Conservation (phyloP, 1,284 basidiomycete genomes). For the Boletus hoseneyae region DNA sequence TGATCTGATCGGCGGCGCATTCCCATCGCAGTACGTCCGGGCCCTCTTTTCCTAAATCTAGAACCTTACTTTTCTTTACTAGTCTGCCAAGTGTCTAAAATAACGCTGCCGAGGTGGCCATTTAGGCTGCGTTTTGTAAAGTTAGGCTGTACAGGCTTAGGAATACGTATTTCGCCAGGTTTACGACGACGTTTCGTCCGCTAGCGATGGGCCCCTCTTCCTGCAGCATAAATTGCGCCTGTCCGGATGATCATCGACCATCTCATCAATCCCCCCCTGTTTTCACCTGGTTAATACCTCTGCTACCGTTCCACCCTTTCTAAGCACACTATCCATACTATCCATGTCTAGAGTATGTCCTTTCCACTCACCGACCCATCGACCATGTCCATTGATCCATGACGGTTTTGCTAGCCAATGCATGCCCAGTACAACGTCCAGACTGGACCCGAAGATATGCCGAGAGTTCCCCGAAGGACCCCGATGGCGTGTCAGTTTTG, state of each 20-base stretch:
- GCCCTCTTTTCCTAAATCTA: constrained; percentile 27
- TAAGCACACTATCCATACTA: constrained; percentile 3
- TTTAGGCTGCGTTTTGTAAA: constrained; percentile 21
- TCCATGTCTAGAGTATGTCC: constrained; percentile 29
- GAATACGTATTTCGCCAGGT: constrained; percentile 31
- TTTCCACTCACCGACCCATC: not conserved
- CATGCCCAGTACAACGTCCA: constrained; percentile 13
- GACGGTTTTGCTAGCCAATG: constrained; percentile 11
- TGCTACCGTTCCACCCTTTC: not conserved
- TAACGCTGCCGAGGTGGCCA: constrained; percentile 28
- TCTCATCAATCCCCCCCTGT: constrained; percentile 14
- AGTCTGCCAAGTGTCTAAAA: constrained; percentile 28
- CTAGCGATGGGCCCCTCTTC: constrained; percentile 25
- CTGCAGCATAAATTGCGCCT: constrained; percentile 31
- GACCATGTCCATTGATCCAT: not conserved
- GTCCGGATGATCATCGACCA: constrained; percentile 3
- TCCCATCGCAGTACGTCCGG: constrained; percentile 9
- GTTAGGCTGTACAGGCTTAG: constrained; percentile 34
- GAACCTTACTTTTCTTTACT: constrained; percentile 27
- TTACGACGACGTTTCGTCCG: constrained; percentile 28
- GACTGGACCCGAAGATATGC: constrained; percentile 20
- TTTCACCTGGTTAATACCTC: not conserved
- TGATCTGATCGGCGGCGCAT: constrained; percentile 23
- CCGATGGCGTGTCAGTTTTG: constrained; percentile 60
- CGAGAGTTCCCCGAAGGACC: constrained; percentile 47